Base-by-base conservation (phyloP, 805 yeast genomes). In the Candida pini region DNA sequence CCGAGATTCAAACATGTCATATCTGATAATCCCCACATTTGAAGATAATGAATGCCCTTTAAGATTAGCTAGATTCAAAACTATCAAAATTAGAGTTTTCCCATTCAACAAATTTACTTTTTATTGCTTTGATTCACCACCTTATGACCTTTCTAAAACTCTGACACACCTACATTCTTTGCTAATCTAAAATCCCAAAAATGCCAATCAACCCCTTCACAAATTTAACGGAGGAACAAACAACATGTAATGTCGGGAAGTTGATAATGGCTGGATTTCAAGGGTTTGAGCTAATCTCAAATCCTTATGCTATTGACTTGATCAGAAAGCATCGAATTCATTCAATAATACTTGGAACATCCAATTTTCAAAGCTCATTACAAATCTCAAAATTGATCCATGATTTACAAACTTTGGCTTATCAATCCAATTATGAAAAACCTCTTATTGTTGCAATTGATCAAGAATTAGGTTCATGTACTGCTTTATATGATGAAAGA, bases 391-490 rank as follows among this genome's bases (percentile, higher is more conserved):
- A 58, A 36, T 62, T 77, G 39, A 72, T 75, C n/a, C 51, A 59
- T 9, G 77, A 74, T 38, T 55, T 76, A 15, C 83, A 76, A 50
- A 53, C 58, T 30, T 63, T 75, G n/a, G 83, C 82, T 1, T 62
- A 51, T 35, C 58, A 63, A 33, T 70, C 71, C 4, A 62, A 68
- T 29, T 75, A 74, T 43, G 59, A 67, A 39, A 60, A 68, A 40
- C 83, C 83, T 0, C 49, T 76, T 17, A 54, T 72, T 48, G 69
- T 76, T 43, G 77, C 77, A 16, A 66, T 77, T 13, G 82, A 77
- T 49, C 78, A 73, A 50, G 83, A 76, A 47, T 76, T 79, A 6
- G 82, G 82, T 2, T 71, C 74, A 76, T 63, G 76, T 54, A 75
- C 76, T 53, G 66, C 76, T 20, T 57, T 77, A 30, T 71, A 69